phyloP scores from a whole-genome alignment of 2,329 filamentous ascomycete genomes.

The Colletotrichum lindemuthianum region DNA sequence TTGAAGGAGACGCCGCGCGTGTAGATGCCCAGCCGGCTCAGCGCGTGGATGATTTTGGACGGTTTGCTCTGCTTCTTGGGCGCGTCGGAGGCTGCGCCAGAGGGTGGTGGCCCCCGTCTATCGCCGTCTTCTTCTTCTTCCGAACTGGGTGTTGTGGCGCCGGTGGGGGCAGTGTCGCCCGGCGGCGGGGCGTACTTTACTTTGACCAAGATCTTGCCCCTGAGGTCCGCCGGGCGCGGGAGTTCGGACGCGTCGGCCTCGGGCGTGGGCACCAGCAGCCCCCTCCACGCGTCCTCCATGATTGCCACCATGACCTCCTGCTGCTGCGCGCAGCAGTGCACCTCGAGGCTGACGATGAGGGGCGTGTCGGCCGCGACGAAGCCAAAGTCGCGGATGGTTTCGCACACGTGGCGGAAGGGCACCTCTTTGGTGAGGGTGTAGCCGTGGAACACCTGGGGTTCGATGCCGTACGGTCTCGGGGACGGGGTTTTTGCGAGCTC shows the following conservation, averaged over 20 bases:
- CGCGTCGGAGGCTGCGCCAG: constrained; percentile 43
- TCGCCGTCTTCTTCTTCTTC: constrained; percentile 49
- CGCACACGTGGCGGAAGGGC: constrained; percentile 86
- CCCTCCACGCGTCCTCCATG: constrained; percentile 86
- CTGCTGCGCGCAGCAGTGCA: constrained; percentile 83
- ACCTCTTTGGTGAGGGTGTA: constrained; percentile 92
- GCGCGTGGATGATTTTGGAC: constrained; percentile 74
- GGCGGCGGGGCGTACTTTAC: constrained; percentile 73
- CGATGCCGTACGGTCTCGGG: constrained; percentile 52
- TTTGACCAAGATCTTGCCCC: constrained; percentile 84
- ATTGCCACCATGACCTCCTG: constrained; percentile 93
- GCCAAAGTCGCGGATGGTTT: constrained; percentile 80
- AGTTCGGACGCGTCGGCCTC: constrained; percentile 61
- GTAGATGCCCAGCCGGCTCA: constrained; percentile 84
- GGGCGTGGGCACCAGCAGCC: constrained; percentile 70
- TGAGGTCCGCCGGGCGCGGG: constrained; percentile 75
- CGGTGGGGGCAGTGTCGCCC: constrained; percentile 42
- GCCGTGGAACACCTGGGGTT: constrained; percentile 85
- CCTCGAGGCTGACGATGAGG: constrained; percentile 93
- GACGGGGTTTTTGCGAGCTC: constrained; percentile 28
- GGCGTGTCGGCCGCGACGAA: constrained; percentile 82
- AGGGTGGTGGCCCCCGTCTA: constrained; percentile 49
- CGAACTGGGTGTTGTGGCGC: constrained; percentile 9
- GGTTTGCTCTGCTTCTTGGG: constrained; percentile 53
- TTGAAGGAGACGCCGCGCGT: constrained; percentile 86